Evolutionary conservation across 306 rosid species (phyloP), one percentile per base, ranked within the genome.

Genomic region (Phaseolus lunatus): DNA sequence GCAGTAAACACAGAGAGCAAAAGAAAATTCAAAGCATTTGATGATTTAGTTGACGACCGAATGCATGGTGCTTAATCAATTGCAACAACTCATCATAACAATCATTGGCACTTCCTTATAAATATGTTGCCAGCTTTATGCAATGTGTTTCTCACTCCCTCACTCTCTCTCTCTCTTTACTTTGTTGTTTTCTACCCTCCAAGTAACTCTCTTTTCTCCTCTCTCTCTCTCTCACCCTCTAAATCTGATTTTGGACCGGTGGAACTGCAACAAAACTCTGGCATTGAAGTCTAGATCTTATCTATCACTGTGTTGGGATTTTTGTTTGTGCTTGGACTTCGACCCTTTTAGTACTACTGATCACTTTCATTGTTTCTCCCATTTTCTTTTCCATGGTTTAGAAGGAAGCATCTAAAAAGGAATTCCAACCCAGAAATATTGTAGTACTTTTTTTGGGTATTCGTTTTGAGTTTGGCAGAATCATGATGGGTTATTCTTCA

Each of bases 401-500:
- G 24, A 33, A 44, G 54, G 26, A 53, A 23, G 52, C 43, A 75
- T 49, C 56, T 59, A 10, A 50, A 72, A 66, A 64, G 78, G 50
- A 68, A 26, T 59, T 56, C 20, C 48, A 61, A 53, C 78, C 75
- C 78, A 75, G 27, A 75, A 75, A 54, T 63, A 31, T 63, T 54
- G 6, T 35, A 13, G 16, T 75, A 13, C 22, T 7, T 69, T 41
- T 44, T 70, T 77, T 75, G 75, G 70, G 77, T 59, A 76, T 81
- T 47, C 16, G 24, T 64, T 41, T 61, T 47, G 52, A 13, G 56
- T 48, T 66, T 29, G 70, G 35, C 33, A 73, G 47, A 76, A 67
- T 13, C 56, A 71, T 70, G 71, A 95, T 89, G 98, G 90, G 81
- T 79, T 75, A 80, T 81, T 77, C 43, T 80, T 59, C 73, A 31